Evolutionary conservation across 2,329 filamentous ascomycete genomes (phyloP), one percentile per base, ranked within the genome.

Genomic region (Colletotrichum destructivum): DNA sequence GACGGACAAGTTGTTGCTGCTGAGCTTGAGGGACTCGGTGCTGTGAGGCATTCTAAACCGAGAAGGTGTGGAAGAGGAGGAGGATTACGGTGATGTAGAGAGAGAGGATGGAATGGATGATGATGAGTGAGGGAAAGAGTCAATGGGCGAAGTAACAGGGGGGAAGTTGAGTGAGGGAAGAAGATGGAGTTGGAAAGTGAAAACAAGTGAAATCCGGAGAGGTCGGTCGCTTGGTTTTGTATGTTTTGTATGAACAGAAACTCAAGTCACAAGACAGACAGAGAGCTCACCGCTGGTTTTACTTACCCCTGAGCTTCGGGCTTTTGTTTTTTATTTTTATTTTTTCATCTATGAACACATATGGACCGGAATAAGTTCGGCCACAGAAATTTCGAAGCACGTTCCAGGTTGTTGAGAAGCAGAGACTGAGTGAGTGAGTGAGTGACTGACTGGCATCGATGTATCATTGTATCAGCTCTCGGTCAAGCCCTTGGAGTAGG

Each of bases 21-120:
- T 73, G 54, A 73, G 71, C 71, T 71, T 71, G 31, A 73, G 62
- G 59, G 67, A 46, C 23, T 63, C 67, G n/a, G 68, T 71, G 71
- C 62, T 73, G 71, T 73, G 71, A 71, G 71, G 71, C 71, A 73
- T 73, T 62, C 52, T 69, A 68, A 59, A 46, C 49, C 47, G 47
- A 44, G 44, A 42, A 26, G 26, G 4, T 26, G 26, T 26, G 26
- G 26, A 26, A 26, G 26, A 26, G 26, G 26, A 26, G 46, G 11
- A 51, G 4, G 35, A 59, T 57, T 52, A 31, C 31, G 31, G 31
- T 31, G 31, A 31, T 31, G 31, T 6, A 31, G 57, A 55, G 46
- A 54, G 46, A 35, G 11, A 23, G 4, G 35, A 59, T 51, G 38
- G 11, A 44, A 40, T 35, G 31, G 26, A 12, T 4, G 26, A 26